Conservation (phyloP, 1,284 basidiomycete genomes). For the Trametes hirsuta region DNA sequence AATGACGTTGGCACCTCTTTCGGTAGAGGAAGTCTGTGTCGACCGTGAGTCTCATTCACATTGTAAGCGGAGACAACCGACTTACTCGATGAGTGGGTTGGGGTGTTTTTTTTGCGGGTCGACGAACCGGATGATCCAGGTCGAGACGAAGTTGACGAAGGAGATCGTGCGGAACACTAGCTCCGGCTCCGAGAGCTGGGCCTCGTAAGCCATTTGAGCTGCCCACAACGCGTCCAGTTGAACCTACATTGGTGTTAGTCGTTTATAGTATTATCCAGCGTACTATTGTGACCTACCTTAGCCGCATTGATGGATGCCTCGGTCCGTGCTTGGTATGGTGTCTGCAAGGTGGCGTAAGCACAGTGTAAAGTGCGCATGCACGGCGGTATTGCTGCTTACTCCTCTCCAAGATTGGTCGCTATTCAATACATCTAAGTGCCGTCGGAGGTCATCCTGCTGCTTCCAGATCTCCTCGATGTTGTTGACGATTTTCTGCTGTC, state of each 20-base stretch:
- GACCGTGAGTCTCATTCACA: background rate
- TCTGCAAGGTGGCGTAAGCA: conserved; percentile 41
- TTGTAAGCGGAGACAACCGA: conserved; percentile 15
- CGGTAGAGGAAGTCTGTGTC: conserved; percentile 78
- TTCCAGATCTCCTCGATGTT: conserved; percentile 73
- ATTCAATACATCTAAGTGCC: conserved; percentile 78
- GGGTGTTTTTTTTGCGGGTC: conserved; percentile 88
- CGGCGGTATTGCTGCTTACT: conserved; percentile 39
- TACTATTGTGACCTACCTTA: conserved; percentile 52
- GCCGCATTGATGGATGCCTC: conserved; percentile 71
- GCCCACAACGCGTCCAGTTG: conserved; percentile 73
- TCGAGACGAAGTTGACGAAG: conserved; percentile 90
- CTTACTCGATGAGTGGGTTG: conserved; percentile 65
- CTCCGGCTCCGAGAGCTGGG: conserved; percentile 87
- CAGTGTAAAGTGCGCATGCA: conserved; percentile 6
- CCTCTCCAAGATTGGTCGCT: conserved; percentile 80
- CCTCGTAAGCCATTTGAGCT: conserved; percentile 80
- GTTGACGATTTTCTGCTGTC: conserved; percentile 80
- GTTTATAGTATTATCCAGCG: background rate
- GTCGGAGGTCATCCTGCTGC: conserved; percentile 77
- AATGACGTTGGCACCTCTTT: conserved; percentile 85
- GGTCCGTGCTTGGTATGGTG: conserved; percentile 68
- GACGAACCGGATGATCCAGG: conserved; percentile 93
- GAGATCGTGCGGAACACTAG: conserved; percentile 80
- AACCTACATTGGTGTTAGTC: conserved; percentile 40